Conservation (phyloP, 108 stramenopile species). For the Discostella pseudostelligera region DNA sequence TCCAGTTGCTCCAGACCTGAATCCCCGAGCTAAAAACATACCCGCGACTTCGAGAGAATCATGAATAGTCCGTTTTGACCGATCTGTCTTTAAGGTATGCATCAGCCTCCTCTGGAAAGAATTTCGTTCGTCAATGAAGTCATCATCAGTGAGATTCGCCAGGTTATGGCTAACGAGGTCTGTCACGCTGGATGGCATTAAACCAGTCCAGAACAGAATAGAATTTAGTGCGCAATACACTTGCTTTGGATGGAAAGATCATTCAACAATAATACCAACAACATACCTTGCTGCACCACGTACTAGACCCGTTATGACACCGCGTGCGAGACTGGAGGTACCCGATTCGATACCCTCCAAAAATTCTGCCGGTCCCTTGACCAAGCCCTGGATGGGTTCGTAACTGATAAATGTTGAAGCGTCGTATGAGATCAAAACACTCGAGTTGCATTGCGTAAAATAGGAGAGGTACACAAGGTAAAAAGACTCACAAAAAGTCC, state of each 20-base stretch:
- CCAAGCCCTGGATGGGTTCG: conserved; percentile 78
- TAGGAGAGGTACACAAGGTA: background rate
- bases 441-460: too few relatives aligned
- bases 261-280: too few relatives aligned
- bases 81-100: conserved; percentile 54
- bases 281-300: conserved; percentile 48
- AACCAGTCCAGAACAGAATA: too few relatives aligned
- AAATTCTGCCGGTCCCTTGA: conserved; percentile 61
- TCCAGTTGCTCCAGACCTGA: conserved; percentile 69
- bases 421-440: background rate
- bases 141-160: conserved; percentile 71
- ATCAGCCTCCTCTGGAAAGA: conserved; percentile 69
- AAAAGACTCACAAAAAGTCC: conserved; percentile 61
- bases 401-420: conserved; percentile 32
- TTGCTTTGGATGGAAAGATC: too few relatives aligned
- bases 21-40: conserved; percentile 60
- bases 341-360: conserved; percentile 78
- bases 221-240: too few relatives aligned
- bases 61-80: conserved; percentile 46
- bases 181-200: conserved; percentile 54
- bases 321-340: conserved; percentile 71
- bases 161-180: conserved; percentile 73
- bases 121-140: conserved; percentile 76
- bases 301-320: conserved; percentile 78
- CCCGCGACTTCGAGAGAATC: conserved; percentile 69